phyloP scores from a whole-genome alignment of 345 rosid genomes.

The Turnera subulata region DNA sequence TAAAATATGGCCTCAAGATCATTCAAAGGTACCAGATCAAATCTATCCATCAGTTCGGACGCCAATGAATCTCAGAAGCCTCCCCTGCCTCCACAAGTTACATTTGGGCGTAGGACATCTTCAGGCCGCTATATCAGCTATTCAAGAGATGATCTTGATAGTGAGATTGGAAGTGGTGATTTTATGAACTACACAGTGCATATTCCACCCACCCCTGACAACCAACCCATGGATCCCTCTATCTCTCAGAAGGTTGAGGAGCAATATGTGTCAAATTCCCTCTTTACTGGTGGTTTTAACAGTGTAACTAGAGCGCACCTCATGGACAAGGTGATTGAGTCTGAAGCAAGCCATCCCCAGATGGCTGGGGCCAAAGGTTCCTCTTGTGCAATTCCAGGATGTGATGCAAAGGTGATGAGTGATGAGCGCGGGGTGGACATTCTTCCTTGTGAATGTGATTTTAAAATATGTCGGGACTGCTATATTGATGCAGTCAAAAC shows the following conservation, averaged over 20 bases:
- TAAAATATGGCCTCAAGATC: slow-evolving; percentile 60
- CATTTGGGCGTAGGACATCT: slow-evolving; percentile 72
- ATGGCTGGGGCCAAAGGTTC: slow-evolving; percentile 98
- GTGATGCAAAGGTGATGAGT: slow-evolving; percentile 93
- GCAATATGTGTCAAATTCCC: slow-evolving; percentile 89
- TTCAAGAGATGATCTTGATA: slow-evolving; percentile 92
- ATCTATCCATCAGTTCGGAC: slow-evolving; percentile 60
- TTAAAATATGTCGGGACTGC: slow-evolving; percentile 89
- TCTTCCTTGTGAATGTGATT: slow-evolving; percentile 97
- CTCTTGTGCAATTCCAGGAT: slow-evolving; percentile 81
- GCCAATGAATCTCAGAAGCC: slow-evolving; percentile 54
- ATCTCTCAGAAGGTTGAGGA: slow-evolving; percentile 94
- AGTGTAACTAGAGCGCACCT: slow-evolving; percentile 85
- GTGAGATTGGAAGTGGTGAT: slow-evolving; percentile 71
- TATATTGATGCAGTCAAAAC: slow-evolving; percentile 86
- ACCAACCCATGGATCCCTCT: slow-evolving; percentile 90
- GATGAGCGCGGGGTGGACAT: slow-evolving; percentile 85
- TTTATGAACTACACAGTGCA: slow-evolving; percentile 83
- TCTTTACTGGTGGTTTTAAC: slow-evolving; percentile 92
- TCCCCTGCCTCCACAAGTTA: slow-evolving; percentile 57
- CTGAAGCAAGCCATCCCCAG: slow-evolving; percentile 90
- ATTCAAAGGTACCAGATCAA: slow-evolving; percentile 55
- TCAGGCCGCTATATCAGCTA: slow-evolving; percentile 85
- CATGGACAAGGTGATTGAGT: slow-evolving; percentile 94
- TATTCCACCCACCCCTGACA: slow-evolving; percentile 94